Evolutionary conservation across 148 eudicot species (phyloP).

Genomic region (Dysphania ambrosioides): DNA sequence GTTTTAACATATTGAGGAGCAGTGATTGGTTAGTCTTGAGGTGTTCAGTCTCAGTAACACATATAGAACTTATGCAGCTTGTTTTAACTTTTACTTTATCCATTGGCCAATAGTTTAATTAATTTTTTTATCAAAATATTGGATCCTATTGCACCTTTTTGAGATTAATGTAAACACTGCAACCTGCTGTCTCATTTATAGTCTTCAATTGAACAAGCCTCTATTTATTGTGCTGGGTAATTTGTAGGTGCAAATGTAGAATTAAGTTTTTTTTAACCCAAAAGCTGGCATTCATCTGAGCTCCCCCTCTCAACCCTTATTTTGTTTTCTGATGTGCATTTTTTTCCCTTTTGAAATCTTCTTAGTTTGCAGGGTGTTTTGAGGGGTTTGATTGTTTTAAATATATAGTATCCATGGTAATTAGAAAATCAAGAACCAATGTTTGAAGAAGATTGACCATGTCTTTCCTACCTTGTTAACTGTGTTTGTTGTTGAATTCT

Average conservation of each 20-base stretch:
- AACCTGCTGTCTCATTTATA: background rate
- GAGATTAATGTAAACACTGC: background rate
- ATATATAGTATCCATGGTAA: background rate
- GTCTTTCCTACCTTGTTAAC: background rate
- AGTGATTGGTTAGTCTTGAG: background rate
- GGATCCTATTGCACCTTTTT: background rate
- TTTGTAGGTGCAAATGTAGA: background rate
- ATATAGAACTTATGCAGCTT: background rate
- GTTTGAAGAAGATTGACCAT: slow-evolving; percentile 4
- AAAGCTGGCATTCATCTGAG: background rate
- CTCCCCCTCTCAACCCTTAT: background rate
- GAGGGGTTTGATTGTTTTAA: background rate
- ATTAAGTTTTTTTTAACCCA: background rate
- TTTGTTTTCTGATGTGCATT: background rate
- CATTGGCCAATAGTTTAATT: background rate
- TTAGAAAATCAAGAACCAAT: slow-evolving; percentile 4
- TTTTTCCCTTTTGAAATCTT: background rate
- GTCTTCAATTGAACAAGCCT: background rate
- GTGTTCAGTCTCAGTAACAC: background rate
- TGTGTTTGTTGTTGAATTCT: background rate
- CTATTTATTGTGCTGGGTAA: background rate
- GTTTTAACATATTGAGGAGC: slow-evolving; percentile 6
- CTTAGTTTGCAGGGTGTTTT: background rate
- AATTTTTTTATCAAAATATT: background rate
- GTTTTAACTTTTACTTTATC: background rate